A percentile compares a stretch with the other conserved stretches of the same genome.
These are phyloP conservation scores for Agrocybe praecox DNA, from an alignment of 768 basidiomycete genomes.

Conservation along the genomic window DNA sequence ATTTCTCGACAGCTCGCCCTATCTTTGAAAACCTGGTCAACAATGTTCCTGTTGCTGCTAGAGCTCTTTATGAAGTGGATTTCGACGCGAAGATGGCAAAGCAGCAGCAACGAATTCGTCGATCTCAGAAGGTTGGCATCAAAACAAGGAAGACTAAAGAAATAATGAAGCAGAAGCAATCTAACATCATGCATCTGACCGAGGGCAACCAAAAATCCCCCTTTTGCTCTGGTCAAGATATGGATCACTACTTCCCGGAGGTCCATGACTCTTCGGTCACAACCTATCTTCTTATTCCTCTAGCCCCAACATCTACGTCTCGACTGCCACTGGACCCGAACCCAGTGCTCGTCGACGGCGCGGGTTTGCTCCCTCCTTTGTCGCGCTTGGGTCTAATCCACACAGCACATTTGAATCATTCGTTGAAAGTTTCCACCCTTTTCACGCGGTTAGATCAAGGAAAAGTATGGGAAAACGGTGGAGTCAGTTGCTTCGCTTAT, in stretches of 20 bases:
- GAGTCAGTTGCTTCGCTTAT: slow-evolving; percentile 63
- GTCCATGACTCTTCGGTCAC: slow-evolving; percentile 42
- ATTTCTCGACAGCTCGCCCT: slow-evolving; percentile 72
- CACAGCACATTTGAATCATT: slow-evolving; percentile 53
- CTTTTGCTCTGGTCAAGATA: slow-evolving; percentile 22
- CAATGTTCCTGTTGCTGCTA: slow-evolving; percentile 76
- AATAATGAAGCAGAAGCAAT: slow-evolving; percentile 32
- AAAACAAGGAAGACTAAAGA: slow-evolving; percentile 28
- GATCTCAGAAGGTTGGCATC: slow-evolving; percentile 21
- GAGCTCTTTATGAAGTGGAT: slow-evolving; percentile 77
- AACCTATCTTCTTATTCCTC: slow-evolving; percentile 73
- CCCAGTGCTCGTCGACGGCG: slow-evolving; percentile 20
- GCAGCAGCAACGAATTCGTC: slow-evolving; percentile 29
- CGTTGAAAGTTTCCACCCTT: slow-evolving; percentile 64
- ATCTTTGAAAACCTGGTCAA: slow-evolving; percentile 81
- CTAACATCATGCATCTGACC: background rate
- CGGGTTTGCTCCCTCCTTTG: slow-evolving; percentile 47
- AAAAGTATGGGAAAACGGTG: slow-evolving; percentile 65
- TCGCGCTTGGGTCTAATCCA: slow-evolving; percentile 55
- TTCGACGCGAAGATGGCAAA: slow-evolving; percentile 60
- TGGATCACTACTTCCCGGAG: slow-evolving; percentile 66
- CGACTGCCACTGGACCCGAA: slow-evolving; percentile 57
- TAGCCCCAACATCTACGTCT: slow-evolving; percentile 72
- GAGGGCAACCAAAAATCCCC: slow-evolving; percentile 6
- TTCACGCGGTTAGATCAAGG: slow-evolving; percentile 73